Conservation (phyloP, 2,329 filamentous ascomycete genomes). For the Sarocladium kiliense region DNA sequence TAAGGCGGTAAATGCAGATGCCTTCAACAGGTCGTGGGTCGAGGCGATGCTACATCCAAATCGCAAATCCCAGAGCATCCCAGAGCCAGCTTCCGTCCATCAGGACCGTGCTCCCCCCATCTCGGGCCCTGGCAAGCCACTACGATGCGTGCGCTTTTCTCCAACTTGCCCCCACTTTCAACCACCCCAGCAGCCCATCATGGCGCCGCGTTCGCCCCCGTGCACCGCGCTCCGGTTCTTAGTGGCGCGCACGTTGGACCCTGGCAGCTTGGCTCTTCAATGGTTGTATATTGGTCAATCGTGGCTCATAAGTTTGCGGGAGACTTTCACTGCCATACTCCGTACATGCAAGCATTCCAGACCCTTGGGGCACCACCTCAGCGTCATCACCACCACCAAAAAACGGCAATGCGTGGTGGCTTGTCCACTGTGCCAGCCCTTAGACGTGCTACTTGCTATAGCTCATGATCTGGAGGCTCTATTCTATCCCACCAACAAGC, state of each 20-base stretch:
- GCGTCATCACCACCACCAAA: not conserved
- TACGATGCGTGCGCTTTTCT: not conserved
- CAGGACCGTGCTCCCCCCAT: not conserved
- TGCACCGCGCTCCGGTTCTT: conserved; percentile 22
- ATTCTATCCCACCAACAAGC: conserved; percentile 5
- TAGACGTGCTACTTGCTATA: not conserved
- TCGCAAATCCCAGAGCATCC: too few relatives aligned
- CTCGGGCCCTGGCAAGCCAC: not conserved
- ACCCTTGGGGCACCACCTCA: too few relatives aligned
- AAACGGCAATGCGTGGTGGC: too few relatives aligned
- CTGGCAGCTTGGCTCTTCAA: conserved; percentile 16
- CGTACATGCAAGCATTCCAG: not conserved
- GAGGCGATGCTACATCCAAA: too few relatives aligned
- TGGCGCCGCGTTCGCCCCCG: conserved; percentile 21
- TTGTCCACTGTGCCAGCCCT: not conserved
- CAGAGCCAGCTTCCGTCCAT: too few relatives aligned
- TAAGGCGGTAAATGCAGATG: too few relatives aligned
- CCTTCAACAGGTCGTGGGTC: too few relatives aligned
- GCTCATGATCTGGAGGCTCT: not conserved
- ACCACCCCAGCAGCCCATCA: conserved; percentile 23
- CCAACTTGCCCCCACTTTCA: conserved; percentile 8
- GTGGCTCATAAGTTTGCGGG: not conserved
- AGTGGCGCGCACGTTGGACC: conserved; percentile 24
- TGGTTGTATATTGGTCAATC: too few relatives aligned
- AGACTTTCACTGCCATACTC: not conserved